phyloP scores from a whole-genome alignment of 2,329 filamentous ascomycete species.

The Trichoderma simmonsii region DNA sequence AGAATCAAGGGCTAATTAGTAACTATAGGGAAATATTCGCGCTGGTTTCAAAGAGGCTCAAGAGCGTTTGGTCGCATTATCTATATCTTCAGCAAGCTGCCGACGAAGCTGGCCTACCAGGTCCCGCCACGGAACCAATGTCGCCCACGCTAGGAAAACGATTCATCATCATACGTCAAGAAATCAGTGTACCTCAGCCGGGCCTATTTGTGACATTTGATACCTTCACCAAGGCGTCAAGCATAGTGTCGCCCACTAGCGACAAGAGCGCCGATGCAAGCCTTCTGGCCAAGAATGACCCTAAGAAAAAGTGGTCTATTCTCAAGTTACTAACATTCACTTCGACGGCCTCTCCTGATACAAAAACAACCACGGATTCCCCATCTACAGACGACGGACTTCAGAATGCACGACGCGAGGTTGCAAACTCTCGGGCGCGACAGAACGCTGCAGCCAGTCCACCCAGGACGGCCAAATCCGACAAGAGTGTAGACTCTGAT shows the following conservation, averaged over 20 bases:
- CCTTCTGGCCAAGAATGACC: slow-evolving; percentile 35
- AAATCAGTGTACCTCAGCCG: slow-evolving; percentile 50
- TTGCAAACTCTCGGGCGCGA: slow-evolving; percentile 42
- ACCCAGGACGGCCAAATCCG: slow-evolving; percentile 35
- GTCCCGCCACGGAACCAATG: slow-evolving; percentile 75
- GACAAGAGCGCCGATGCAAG: slow-evolving; percentile 28
- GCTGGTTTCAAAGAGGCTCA: slow-evolving; percentile 64
- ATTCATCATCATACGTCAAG: slow-evolving; percentile 85
- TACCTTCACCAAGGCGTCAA: slow-evolving; percentile 35
- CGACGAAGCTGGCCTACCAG: slow-evolving; percentile 50
- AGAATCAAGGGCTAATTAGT: slow-evolving; percentile 25
- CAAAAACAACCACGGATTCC: background rate
- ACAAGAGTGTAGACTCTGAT: slow-evolving; percentile 48
- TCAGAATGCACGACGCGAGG: slow-evolving; percentile 49
- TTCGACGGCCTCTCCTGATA: slow-evolving; percentile 17
- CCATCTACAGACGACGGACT: slow-evolving; percentile 44
- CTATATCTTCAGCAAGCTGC: slow-evolving; percentile 69
- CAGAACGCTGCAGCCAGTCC: slow-evolving; percentile 32
- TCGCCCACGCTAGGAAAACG: slow-evolving; percentile 80
- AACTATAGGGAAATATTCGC: slow-evolving; percentile 62
- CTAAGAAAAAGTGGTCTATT: slow-evolving; percentile 62
- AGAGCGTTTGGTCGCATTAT: slow-evolving; percentile 75
- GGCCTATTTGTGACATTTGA: slow-evolving; percentile 52
- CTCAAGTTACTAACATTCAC: slow-evolving; percentile 60
- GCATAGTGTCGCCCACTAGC: slow-evolving; percentile 24